Conservation (phyloP, 257 asterid genomes). For the Capsicum rhomboideum region DNA sequence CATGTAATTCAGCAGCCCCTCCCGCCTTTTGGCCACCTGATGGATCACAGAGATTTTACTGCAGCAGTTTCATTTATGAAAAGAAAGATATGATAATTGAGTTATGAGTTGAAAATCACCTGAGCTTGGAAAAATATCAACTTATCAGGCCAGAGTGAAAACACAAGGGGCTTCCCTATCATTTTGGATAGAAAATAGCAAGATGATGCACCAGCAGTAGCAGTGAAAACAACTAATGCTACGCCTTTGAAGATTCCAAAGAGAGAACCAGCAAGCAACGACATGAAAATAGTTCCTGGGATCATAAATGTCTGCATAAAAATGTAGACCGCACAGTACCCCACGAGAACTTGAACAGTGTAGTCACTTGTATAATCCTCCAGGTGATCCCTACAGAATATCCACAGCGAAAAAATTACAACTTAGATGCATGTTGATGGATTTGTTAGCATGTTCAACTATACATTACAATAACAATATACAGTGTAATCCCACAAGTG, state of each 20-base stretch:
- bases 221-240: constrained; percentile 80
- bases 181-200: constrained; percentile 80
- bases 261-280: constrained; percentile 88
- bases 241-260: constrained; percentile 86
- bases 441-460: neutral
- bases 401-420: neutral
- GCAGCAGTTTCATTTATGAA: constrained; percentile 5
- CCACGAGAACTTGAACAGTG: constrained; percentile 75
- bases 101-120: constrained; percentile 32
- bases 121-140: constrained; percentile 67
- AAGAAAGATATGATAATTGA: neutral
- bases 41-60: neutral
- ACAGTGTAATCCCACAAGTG: too few species aligned
- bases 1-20: constrained; percentile 77
- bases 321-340: constrained; percentile 79
- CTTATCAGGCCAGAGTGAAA: constrained; percentile 92
- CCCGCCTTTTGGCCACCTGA: constrained; percentile 69
- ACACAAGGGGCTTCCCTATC: constrained; percentile 82
- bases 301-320: constrained; percentile 99
- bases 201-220: constrained; percentile 92
- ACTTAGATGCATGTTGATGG: neutral
- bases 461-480: neutral
- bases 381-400: constrained; percentile 53
- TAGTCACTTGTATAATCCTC: constrained; percentile 90
- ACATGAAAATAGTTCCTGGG: constrained; percentile 94